phyloP scores from a whole-genome alignment of 176 grass and related monocot species.

The Eleusine indica region DNA sequence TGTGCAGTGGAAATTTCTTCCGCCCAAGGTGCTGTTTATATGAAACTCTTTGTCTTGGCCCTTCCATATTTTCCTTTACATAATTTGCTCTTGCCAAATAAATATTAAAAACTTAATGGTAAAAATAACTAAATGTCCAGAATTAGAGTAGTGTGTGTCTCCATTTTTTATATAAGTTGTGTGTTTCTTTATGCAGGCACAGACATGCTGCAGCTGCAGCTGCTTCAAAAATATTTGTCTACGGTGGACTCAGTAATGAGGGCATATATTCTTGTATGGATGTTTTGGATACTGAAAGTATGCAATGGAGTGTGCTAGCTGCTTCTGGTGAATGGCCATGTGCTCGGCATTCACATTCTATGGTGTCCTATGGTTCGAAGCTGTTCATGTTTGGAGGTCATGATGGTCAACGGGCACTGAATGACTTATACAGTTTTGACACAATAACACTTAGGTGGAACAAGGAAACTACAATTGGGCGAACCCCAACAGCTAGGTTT shows the following conservation, averaged over 20 bases:
- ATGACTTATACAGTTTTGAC: conserved; percentile 79
- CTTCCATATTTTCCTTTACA: not conserved
- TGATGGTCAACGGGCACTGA: conserved; percentile 80
- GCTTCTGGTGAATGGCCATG: conserved; percentile 64
- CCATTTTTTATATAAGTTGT: conserved; percentile 31
- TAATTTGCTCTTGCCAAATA: not conserved
- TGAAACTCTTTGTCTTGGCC: not conserved
- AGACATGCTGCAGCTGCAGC: conserved; percentile 66
- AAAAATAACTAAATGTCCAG: conserved; percentile 2
- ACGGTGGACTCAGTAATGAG: conserved; percentile 82
- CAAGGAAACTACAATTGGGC: conserved; percentile 64
- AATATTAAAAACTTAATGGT: not conserved
- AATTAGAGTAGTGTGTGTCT: not conserved
- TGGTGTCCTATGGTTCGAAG: conserved; percentile 61
- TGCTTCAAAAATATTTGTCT: conserved; percentile 77
- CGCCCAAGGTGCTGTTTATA: conserved; percentile 59
- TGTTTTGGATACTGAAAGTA: conserved; percentile 72
- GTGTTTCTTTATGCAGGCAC: conserved; percentile 60
- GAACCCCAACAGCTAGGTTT: conserved; percentile 80
- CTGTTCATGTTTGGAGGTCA: conserved; percentile 88
- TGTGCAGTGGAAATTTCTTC: conserved; percentile 65
- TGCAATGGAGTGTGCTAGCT: conserved; percentile 61
- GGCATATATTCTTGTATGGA: conserved; percentile 84
- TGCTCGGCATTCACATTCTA: conserved; percentile 89
- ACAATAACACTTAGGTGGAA: conserved; percentile 66